Percentiles rank a stretch among this genome's conserved stretches.
Conservation (phyloP, 108 stramenopile species). For the Stephanodiscus minutulus region DNA sequence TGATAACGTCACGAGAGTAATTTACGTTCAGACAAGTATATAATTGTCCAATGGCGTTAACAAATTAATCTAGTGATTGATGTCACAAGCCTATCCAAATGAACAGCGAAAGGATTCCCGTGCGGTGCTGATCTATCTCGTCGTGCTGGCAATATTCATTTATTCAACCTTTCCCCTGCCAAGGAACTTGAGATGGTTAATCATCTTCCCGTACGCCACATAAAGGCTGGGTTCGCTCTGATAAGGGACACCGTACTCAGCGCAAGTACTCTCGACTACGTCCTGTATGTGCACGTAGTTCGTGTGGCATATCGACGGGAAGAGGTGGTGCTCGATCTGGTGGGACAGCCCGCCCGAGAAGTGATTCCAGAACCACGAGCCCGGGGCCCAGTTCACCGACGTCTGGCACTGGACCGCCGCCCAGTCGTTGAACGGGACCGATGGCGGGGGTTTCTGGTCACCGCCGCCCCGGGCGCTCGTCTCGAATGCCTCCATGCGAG, state of each 20-base stretch:
- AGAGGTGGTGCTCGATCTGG: conserved; percentile 91
- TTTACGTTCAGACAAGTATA: too few species aligned
- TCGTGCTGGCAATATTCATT: neutral
- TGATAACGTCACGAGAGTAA: too few species aligned
- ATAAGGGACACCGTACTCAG: conserved; percentile 65
- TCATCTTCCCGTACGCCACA: conserved; percentile 59
- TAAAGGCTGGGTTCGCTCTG: conserved; percentile 48
- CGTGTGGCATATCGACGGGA: conserved; percentile 80
- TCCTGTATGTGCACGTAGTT: conserved; percentile 62
- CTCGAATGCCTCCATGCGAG: conserved; percentile 41
- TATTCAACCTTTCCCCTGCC: conserved; percentile 42
- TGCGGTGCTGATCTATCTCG: too few species aligned
- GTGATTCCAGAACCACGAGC: conserved; percentile 71
- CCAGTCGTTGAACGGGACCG: conserved; percentile 70
- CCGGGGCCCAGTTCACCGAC: conserved; percentile 72
- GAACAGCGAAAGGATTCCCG: too few species aligned
- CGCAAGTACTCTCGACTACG: conserved; percentile 58
- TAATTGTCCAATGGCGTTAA: too few species aligned
- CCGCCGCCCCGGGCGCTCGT: conserved; percentile 36
- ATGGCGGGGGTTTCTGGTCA: conserved; percentile 13
- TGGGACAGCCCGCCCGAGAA: conserved; percentile 85
- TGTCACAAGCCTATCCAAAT: too few species aligned
- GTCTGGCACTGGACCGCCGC: conserved; percentile 83
- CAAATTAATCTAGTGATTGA: too few species aligned
- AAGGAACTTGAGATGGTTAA: conserved; percentile 52